Evolutionary conservation across 2,329 filamentous ascomycete genomes (phyloP).

Genomic region (Stagonosporopsis tanaceti): DNA sequence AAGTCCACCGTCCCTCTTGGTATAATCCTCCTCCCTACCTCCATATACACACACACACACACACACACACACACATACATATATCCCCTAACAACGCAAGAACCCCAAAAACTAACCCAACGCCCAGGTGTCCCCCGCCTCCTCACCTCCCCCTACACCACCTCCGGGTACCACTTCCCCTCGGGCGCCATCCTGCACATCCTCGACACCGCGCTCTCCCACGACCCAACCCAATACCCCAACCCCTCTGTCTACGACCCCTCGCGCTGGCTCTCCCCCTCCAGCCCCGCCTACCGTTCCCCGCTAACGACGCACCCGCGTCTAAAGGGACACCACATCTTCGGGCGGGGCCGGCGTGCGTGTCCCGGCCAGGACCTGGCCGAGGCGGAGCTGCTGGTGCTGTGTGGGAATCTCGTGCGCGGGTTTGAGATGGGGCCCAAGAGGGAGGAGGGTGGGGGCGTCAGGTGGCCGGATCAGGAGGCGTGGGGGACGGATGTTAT

Average conservation of each 20-base stretch:
- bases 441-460: not conserved
- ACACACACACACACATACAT: too few species aligned
- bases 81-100: too few species aligned
- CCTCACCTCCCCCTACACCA: slow-evolving; percentile 55
- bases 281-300: slow-evolving; percentile 67
- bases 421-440: slow-evolving; percentile 2
- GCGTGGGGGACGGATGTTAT: slow-evolving; percentile 14
- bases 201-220: slow-evolving; percentile 19
- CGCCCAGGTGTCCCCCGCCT: slow-evolving; percentile 52
- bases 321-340: slow-evolving; percentile 67
- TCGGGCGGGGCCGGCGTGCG: slow-evolving; percentile 64
- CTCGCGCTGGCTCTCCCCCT: slow-evolving; percentile 63
- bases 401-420: slow-evolving; percentile 10
- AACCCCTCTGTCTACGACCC: slow-evolving; percentile 66
- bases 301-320: slow-evolving; percentile 66
- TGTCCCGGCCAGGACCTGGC: slow-evolving; percentile 60
- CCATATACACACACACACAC: too few species aligned
- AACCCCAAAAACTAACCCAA: not conserved
- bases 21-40: not conserved
- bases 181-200: slow-evolving; percentile 44
- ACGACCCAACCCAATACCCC: slow-evolving; percentile 55
- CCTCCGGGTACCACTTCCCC: slow-evolving; percentile 52
- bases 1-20: slow-evolving; percentile 51
- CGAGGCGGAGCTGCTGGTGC: slow-evolving; percentile 15
- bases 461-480: slow-evolving; percentile 6